Base-by-base conservation (phyloP, 2,329 filamentous ascomycete genomes). In the Scedosporium boydii region DNA sequence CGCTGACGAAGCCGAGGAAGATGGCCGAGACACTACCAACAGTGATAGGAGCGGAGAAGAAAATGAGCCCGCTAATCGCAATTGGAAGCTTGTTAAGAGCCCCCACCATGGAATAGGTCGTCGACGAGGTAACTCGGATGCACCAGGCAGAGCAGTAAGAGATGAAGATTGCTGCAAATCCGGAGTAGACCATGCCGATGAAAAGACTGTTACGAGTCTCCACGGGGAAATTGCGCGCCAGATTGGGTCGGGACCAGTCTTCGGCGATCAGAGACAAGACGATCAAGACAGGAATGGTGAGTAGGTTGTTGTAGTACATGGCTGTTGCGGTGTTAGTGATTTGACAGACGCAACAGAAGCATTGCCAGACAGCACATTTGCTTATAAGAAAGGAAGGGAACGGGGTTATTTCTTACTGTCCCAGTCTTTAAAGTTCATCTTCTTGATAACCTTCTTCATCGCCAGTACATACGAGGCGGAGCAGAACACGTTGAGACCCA, bases 91-190 rank as follows among this genome's bases (percentile, higher is more conserved):
- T 99, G 84, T 99, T 99, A 70, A 99, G 82, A 18, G 93, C 91
- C 65, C 95, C 95, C 63, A 98, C 95, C 93, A 99, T 98, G 34
- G 91, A 96, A 81, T 98, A 99, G 2, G 95, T 99, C 7, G 95
- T 99, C 18, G 93, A 97, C 0, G 93, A 96, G 6, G 95, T 98
- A 67, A 96, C 90, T 68, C 95, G 93, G 66, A 99, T 96, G 73
- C 95, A 98, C 95, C 95, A 99, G 44, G 95, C 95, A 16, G 93
- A 97, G 72, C 92, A 96, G 83, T 99, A 99, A n/a, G 93, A 98
- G 76, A 99, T 99, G 78, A 97, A 96, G 71, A 98, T 93, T 59
- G 93, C 90, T 42, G 87, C 93, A 61, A 97, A 82, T 64, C 95
- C 95, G 4, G 95, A 97, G 76, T 98, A 89, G 70, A 98, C 79